Base-by-base conservation (phyloP, 371 early-diverging fungal species). In the Actinomortierella wolfii region DNA sequence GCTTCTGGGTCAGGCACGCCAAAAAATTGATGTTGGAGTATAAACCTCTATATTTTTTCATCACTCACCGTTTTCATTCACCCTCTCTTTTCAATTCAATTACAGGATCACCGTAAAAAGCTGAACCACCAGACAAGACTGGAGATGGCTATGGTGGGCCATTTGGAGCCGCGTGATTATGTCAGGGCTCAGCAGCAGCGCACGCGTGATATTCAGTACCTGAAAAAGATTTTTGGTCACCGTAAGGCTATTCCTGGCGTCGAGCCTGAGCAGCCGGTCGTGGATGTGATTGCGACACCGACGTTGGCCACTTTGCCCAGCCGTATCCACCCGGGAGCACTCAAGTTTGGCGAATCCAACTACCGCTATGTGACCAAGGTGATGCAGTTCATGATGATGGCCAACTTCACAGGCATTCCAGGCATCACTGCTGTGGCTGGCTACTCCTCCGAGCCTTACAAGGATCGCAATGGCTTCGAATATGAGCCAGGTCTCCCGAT, bases 361-460 rank as follows among this genome's bases (percentile, higher is more conserved):
- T 78, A 81, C 14, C 61, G 76, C 23, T 57, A 79, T 47, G 81
- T 74, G 1, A 58, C 76, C 3, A 78, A 83, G 55, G 73, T 77
- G 13, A 87, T 90, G 86, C 78, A 78, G 24, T 92, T 77, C 61
- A 73, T 81, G 51, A 78, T 70, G 53, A 61, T 90, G 64, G 87
- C 85, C 20, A 92, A 90, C 63, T 78, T 90, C 20, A 79, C 85
- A 1, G 93, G 92, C 21, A 76, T 88, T 48, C 92, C 92, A 15
- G 91, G 81, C 14, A 79, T 90, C 26, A 76, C 76, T 13, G 83
- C 86, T 11, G 90, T 91, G 9, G 84, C 85, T 29, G 91, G 90
- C 0, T 85, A 80, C 54, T 59, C 82, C 20, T 42, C 59, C 29
- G 59, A 73, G 51, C n/a, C 23, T 2, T 61, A 55, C 20, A n/a